Percentiles rank a stretch among this genome's conserved stretches.
These are phyloP conservation scores for Cytidiella melzeri DNA, from an alignment of 768 basidiomycete genomes.

Conservation along the genomic window DNA sequence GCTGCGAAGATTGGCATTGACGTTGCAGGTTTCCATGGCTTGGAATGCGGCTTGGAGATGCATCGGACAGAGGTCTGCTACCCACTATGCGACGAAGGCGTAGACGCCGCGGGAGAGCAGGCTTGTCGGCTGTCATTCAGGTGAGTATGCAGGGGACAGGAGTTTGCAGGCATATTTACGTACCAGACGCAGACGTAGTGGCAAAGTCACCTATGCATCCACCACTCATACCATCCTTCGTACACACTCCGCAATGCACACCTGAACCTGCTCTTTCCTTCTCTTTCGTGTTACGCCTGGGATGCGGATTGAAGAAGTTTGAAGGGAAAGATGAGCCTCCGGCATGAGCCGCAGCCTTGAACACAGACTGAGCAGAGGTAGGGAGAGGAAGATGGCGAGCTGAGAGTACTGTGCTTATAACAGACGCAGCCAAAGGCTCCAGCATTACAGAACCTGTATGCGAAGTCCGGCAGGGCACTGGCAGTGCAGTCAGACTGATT, in stretches of 20 bases:
- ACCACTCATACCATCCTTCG: neutral
- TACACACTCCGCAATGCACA: neutral
- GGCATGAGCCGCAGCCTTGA: slow-evolving; percentile 26
- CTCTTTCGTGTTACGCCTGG: slow-evolving; percentile 41
- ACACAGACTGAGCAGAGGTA: neutral
- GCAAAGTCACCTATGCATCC: neutral
- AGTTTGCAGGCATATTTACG: neutral
- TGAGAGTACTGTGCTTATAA: slow-evolving; percentile 42
- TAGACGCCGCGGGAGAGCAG: slow-evolving; percentile 8
- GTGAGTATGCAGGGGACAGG: neutral
- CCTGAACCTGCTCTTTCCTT: slow-evolving; percentile 37
- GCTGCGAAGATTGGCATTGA: slow-evolving; percentile 14
- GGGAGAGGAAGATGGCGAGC: slow-evolving; percentile 21
- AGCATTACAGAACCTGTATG: slow-evolving; percentile 44
- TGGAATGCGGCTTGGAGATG: slow-evolving; percentile 12
- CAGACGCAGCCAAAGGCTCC: slow-evolving; percentile 53
- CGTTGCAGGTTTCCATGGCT: slow-evolving; percentile 10
- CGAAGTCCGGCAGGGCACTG: slow-evolving; percentile 6
- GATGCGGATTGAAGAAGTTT: slow-evolving; percentile 53
- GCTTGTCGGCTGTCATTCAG: neutral
- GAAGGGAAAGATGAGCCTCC: slow-evolving; percentile 29
- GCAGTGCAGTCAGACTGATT: neutral
- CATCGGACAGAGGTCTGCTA: slow-evolving; percentile 9
- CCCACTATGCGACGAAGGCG: slow-evolving; percentile 16
- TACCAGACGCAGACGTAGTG: slow-evolving; percentile 2